Evolutionary conservation across 208 protist species (phyloP).

Genomic region (Acanthamoeba lenticulata): DNA sequence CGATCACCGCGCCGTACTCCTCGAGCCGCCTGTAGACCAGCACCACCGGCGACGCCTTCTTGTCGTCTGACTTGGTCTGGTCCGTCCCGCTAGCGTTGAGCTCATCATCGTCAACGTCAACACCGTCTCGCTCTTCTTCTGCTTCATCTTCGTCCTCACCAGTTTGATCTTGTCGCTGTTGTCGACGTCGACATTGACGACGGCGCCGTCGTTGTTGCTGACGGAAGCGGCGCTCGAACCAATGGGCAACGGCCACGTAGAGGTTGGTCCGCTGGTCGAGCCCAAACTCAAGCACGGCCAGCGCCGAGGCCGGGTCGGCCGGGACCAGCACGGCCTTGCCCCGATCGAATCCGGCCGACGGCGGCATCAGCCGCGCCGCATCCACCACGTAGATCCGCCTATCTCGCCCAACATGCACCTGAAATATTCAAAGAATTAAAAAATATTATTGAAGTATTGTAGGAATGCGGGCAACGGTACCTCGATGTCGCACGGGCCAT

Average conservation of each 20-base stretch:
- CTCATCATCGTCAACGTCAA: too few species aligned
- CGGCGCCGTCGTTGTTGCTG: background rate
- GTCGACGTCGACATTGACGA: background rate
- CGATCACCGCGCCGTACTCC: conserved; percentile 50
- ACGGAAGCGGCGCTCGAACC: background rate
- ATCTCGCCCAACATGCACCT: conserved; percentile 12
- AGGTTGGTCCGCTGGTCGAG: conserved; percentile 50
- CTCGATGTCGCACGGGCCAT: conserved; percentile 61
- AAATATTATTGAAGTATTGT: background rate
- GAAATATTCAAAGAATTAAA: background rate
- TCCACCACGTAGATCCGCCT: conserved; percentile 44
- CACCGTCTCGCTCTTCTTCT: too few species aligned
- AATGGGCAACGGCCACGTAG: conserved; percentile 17
- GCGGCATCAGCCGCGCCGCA: conserved; percentile 53
- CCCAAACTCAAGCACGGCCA: conserved; percentile 42
- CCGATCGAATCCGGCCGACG: conserved; percentile 8
- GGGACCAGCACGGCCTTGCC: conserved; percentile 46
- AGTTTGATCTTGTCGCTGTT: too few species aligned
- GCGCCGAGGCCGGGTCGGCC: background rate
- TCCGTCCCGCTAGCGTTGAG: too few species aligned
- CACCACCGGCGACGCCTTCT: background rate
- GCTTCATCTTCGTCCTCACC: too few species aligned
- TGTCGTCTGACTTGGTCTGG: too few species aligned
- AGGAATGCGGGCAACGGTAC: background rate
- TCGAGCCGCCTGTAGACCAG: conserved; percentile 26